A percentile compares a stretch with the other conserved stretches of the same genome.
Conservation (phyloP, 768 basidiomycete species). For the Amanita exitialis region DNA sequence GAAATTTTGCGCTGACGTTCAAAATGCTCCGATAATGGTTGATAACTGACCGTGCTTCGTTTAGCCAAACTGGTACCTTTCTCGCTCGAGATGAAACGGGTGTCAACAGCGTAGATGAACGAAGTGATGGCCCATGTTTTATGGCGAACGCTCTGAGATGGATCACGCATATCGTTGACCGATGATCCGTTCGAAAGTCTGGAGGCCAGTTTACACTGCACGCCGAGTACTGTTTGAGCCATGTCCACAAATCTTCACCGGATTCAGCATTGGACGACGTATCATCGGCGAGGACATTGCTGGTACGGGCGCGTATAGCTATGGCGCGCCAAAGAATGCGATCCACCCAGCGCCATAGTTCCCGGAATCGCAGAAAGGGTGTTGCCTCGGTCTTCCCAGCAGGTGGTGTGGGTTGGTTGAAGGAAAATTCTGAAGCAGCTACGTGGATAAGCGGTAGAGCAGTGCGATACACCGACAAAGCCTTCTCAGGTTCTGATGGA, state of each 20-base stretch:
- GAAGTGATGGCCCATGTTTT: conserved; percentile 23
- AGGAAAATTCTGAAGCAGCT: conserved; percentile 36
- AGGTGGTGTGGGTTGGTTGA: conserved; percentile 12
- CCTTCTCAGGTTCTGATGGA: conserved; percentile 34
- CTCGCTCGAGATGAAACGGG: conserved; percentile 11
- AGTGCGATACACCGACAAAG: conserved; percentile 46
- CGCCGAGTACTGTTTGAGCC: conserved; percentile 49
- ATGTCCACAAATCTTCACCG: conserved; percentile 42
- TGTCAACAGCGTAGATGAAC: conserved; percentile 1
- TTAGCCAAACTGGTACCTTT: conserved; percentile 42
- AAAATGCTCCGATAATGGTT: conserved; percentile 65
- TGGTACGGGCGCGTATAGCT: conserved; percentile 44
- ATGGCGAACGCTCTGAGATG: conserved; percentile 67
- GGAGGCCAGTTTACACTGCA: conserved; percentile 70
- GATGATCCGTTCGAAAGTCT: conserved; percentile 66
- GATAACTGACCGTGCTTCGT: conserved; percentile 46
- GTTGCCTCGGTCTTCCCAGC: conserved; percentile 32
- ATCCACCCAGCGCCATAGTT: conserved; percentile 84
- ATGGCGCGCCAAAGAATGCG: conserved; percentile 75
- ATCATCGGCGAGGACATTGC: conserved; percentile 8
- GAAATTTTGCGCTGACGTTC: conserved; percentile 62
- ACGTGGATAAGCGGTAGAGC: conserved; percentile 45
- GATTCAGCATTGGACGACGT: conserved; percentile 4
- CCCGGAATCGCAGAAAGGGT: conserved; percentile 60
- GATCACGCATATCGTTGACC: conserved; percentile 57